Evolutionary conservation across 2,329 filamentous ascomycete species (phyloP).

Genomic region (Aspergillus uvarum): DNA sequence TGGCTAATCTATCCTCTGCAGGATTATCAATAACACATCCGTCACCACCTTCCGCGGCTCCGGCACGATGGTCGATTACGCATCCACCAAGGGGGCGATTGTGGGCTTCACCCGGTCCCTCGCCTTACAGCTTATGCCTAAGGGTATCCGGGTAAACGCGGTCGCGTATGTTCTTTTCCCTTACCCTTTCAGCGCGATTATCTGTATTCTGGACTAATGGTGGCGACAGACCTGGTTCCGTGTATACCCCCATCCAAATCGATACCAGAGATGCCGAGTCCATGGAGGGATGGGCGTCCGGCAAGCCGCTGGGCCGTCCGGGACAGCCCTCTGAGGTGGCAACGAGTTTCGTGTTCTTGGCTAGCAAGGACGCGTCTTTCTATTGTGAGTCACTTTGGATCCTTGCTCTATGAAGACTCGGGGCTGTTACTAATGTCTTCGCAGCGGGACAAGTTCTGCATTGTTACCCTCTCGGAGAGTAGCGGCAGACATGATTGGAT

Average conservation of each 20-base stretch:
- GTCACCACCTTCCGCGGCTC: conserved; percentile 57
- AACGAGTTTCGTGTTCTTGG: conserved; percentile 42
- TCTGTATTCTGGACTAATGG: neutral
- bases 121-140: conserved; percentile 53
- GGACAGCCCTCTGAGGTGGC: conserved; percentile 43
- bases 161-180: conserved; percentile 37
- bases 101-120: conserved; percentile 56
- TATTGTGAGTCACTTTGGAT: conserved; percentile 30
- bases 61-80: conserved; percentile 54
- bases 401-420: no score
- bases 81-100: conserved; percentile 60
- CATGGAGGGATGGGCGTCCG: conserved; percentile 36
- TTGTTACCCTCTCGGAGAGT: conserved; percentile 38
- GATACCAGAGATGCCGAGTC: conserved; percentile 35
- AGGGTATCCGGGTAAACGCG: conserved; percentile 57
- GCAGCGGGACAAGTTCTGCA: conserved; percentile 39
- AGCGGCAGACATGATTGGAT: neutral
- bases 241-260: conserved; percentile 38
- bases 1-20: conserved; percentile 17
- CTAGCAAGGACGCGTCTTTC: conserved; percentile 35
- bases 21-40: conserved; percentile 59
- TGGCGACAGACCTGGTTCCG: conserved; percentile 29
- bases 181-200: neutral
- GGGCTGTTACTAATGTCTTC: neutral
- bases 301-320: conserved; percentile 33